Conservation (phyloP, 2,329 filamentous ascomycete species). For the Ophiostoma sp. region DNA sequence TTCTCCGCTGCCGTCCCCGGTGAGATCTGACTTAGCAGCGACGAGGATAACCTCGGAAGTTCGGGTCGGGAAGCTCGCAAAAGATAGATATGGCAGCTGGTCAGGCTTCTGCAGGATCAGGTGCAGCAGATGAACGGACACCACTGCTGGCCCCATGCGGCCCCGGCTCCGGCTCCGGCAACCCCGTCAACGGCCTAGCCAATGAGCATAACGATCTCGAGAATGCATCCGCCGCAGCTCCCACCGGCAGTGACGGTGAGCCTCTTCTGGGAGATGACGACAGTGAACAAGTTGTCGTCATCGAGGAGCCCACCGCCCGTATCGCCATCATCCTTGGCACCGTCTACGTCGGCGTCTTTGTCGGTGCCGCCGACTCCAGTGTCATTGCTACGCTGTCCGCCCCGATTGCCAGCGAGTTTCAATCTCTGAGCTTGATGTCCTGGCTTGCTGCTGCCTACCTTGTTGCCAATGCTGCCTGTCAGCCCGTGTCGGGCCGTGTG, state of each 20-base stretch:
- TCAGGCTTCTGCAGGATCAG: background rate
- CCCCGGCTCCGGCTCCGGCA: background rate
- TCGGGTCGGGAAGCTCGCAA: background rate
- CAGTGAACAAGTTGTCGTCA: slow-evolving; percentile 41
- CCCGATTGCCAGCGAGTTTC: slow-evolving; percentile 77
- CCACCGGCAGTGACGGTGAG: slow-evolving; percentile 4
- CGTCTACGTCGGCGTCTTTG: slow-evolving; percentile 56
- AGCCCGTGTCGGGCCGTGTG: slow-evolving; percentile 76
- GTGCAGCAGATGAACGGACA: slow-evolving; percentile 15
- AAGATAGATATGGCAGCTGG: background rate
- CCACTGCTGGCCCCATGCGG: slow-evolving; percentile 17
- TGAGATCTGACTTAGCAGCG: background rate
- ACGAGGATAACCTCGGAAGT: background rate
- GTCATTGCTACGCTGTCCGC: slow-evolving; percentile 81
- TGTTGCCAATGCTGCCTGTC: slow-evolving; percentile 80
- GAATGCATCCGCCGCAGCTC: background rate
- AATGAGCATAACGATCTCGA: slow-evolving; percentile 1
- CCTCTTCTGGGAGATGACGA: slow-evolving; percentile 1
- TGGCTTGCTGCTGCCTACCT: slow-evolving; percentile 87
- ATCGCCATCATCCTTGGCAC: slow-evolving; percentile 52
- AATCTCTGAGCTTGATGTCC: slow-evolving; percentile 72
- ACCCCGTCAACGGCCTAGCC: background rate
- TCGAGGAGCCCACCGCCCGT: slow-evolving; percentile 45
- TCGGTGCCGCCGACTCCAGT: slow-evolving; percentile 66
- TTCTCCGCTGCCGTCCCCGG: background rate